Evolutionary conservation across 768 basidiomycete genomes (phyloP).

Genomic region (Amanita rubescens): DNA sequence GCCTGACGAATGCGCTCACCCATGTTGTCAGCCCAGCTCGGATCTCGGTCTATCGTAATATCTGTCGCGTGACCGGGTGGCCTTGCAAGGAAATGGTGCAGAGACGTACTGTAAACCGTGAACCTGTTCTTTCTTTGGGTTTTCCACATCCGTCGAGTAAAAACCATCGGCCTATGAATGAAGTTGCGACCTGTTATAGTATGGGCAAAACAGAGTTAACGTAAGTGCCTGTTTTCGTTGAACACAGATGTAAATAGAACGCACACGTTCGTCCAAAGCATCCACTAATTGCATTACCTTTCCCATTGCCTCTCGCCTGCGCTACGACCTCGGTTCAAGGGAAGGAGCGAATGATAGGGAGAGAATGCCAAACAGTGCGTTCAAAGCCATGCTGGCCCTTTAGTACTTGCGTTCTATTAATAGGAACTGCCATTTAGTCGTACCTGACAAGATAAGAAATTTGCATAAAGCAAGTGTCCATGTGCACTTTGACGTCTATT

Average conservation of each 20-base stretch:
- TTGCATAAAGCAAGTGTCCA: too few species aligned
- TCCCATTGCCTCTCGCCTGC: background rate
- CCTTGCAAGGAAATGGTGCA: background rate
- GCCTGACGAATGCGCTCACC: constrained; percentile 42
- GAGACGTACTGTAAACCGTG: constrained; percentile 45
- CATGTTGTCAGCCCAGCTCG: constrained; percentile 78
- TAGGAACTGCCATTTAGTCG: too few species aligned
- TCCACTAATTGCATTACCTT: background rate
- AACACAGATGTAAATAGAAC: background rate
- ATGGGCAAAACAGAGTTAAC: background rate
- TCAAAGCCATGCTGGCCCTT: too few species aligned
- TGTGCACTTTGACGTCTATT: too few species aligned
- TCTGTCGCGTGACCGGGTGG: background rate
- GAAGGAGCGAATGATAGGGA: background rate
- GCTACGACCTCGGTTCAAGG: background rate
- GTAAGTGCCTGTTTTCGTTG: too few species aligned
- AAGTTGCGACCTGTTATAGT: constrained; percentile 34
- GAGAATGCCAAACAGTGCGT: background rate
- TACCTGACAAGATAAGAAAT: too few species aligned
- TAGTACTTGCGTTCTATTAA: too few species aligned
- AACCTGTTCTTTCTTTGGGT: constrained; percentile 52
- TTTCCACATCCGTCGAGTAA: constrained; percentile 66
- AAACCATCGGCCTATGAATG: constrained; percentile 59
- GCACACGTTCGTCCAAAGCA: background rate
- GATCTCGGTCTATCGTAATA: constrained; percentile 55